phyloP scores from a whole-genome alignment of 805 yeast species.

The Suhomyces prunicola region DNA sequence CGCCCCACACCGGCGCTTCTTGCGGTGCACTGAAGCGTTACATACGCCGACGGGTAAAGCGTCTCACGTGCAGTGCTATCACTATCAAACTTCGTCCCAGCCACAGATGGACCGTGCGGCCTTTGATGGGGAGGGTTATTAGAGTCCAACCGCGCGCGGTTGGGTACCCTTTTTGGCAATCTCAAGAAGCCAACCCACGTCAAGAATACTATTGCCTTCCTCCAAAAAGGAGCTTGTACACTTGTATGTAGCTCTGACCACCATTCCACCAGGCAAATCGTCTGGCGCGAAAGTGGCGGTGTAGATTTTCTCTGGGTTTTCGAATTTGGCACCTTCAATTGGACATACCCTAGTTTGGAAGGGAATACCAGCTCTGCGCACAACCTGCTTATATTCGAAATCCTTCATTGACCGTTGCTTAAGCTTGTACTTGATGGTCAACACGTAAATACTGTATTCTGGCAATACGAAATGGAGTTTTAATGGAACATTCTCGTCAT shows the following conservation, averaged over 20 bases:
- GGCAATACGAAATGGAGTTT: slow-evolving; percentile 22
- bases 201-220: slow-evolving; percentile 14
- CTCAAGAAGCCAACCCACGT: slow-evolving; percentile 18
- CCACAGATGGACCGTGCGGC: not conserved
- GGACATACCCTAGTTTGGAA: slow-evolving; percentile 18
- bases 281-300: slow-evolving; percentile 23
- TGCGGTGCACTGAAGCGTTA: not conserved
- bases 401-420: slow-evolving; percentile 17
- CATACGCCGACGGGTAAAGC: not conserved
- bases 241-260: slow-evolving; percentile 26
- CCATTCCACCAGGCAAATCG: slow-evolving; percentile 28
- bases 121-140: not conserved
- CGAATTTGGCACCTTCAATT: slow-evolving; percentile 17
- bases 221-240: slow-evolving; percentile 21
- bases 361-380: slow-evolving; percentile 25
- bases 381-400: slow-evolving; percentile 25
- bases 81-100: not conserved
- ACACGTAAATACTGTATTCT: slow-evolving; percentile 20
- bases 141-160: slow-evolving; percentile 11
- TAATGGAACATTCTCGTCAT: slow-evolving; percentile 26
- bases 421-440: slow-evolving; percentile 23
- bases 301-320: slow-evolving; percentile 15
- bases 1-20: not conserved
- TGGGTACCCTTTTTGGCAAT: slow-evolving; percentile 16
- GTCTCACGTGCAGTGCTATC: not conserved